Base-by-base conservation (phyloP, 73 alveolate species). In the Tetrahymena thermophila region DNA sequence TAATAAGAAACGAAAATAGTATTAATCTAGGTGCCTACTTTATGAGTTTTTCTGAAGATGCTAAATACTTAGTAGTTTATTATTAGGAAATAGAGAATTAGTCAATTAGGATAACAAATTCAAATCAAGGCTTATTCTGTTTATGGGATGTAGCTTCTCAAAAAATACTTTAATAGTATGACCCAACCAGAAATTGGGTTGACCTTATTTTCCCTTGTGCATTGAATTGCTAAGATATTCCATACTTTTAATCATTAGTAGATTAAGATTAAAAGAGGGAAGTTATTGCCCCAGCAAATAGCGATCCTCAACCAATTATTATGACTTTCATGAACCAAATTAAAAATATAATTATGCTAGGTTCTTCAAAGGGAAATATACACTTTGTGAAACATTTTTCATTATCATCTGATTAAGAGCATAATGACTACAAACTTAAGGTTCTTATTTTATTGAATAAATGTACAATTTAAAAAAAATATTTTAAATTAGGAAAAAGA, bases 321-420 rank as follows among this genome's bases (percentile, higher is more conserved):
- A 95, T 95, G 97, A 85, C 97, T 11, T 85, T 95, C 4, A 95
- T 95, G 97, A 93, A 56, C 17, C 85, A 95, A 35, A 35, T 89
- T 40, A 34, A 89, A 25, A 93, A 94, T 55, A 85, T 84, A 43
- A 35, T 95, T 35, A 89, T 95, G 14, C 89, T 93, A 50, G 97
- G 97, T 10, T 43, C 94, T 35, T 85, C 97, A 0, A 95, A 89
- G 35, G 97, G 97, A 21, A 94, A 95, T 35, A 56, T 95, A 28
- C 97, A 95, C 55, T 95, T 95, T 42, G 97, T 95, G 0, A 95
- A 95, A 44, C 40, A 89, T 8, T 95, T 84, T 35, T 85, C 95
- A 35, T 25, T 95, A 10, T 95, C 50, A n/a, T 95, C 93, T 89
- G 97, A 95, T 35, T 85, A 95, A 89, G 97, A 95, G 37, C 89